Conservation (phyloP, 306 rosid species). For the Hippophae gyantsensis region DNA sequence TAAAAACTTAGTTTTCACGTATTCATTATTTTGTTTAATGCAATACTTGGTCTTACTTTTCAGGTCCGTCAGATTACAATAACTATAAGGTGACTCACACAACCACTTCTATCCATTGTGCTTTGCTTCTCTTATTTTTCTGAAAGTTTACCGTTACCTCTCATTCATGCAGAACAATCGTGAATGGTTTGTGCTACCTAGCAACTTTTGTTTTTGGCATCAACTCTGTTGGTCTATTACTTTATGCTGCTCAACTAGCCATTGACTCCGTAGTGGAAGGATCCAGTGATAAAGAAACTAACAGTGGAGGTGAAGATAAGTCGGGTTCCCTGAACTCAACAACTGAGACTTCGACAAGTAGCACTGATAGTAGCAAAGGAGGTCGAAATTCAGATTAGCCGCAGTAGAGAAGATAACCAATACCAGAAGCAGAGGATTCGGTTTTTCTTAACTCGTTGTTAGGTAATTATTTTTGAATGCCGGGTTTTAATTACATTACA, state of each 20-base stretch:
- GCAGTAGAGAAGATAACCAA: constrained; percentile 20
- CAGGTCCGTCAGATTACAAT: constrained; percentile 91
- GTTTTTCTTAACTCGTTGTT: background rate
- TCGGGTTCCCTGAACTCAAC: constrained; percentile 35
- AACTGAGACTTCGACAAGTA: constrained; percentile 26
- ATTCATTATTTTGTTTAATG: background rate
- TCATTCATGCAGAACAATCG: constrained; percentile 55
- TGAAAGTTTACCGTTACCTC: constrained; percentile 18
- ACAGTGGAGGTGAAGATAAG: constrained; percentile 32
- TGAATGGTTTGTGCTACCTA: constrained; percentile 85
- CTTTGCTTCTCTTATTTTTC: constrained; percentile 3
- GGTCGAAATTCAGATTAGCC: constrained; percentile 50
- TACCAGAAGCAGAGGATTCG: constrained; percentile 20
- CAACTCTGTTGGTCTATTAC: constrained; percentile 68
- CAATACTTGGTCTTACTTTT: constrained; percentile 21
- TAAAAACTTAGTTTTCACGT: no score
- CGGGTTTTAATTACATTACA: background rate
- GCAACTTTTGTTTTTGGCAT: constrained; percentile 84
- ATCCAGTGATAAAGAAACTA: constrained; percentile 31
- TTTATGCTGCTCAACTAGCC: constrained; percentile 79
- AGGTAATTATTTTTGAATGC: constrained; percentile 8
- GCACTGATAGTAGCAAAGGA: constrained; percentile 34
- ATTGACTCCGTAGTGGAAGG: constrained; percentile 47
- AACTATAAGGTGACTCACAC: constrained; percentile 59
- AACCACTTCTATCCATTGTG: constrained; percentile 3